Percentiles rank a stretch among this genome's conserved stretches.
These are phyloP conservation scores for Prasinococcaceae sp. DNA, from an alignment of 139 green algal species.

Conservation along the genomic window DNA sequence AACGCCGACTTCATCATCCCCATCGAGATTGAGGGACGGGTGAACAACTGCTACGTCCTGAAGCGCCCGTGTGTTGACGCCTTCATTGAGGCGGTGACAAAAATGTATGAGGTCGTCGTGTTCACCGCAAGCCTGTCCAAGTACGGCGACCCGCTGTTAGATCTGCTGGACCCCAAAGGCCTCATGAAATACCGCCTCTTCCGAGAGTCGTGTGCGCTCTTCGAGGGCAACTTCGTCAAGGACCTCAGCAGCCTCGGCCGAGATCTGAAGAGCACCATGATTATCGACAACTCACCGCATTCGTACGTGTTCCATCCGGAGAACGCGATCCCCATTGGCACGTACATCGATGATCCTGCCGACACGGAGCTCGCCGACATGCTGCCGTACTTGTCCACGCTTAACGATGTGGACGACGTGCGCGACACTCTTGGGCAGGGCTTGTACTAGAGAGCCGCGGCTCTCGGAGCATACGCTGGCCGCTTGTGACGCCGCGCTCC, in stretches of 20 bases:
- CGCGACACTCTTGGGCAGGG: too few relatives aligned
- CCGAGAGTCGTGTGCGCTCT: slow-evolving; percentile 74
- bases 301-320: slow-evolving; percentile 92
- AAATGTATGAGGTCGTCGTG: slow-evolving; percentile 66
- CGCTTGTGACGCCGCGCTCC: too few relatives aligned
- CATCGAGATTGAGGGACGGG: slow-evolving; percentile 65
- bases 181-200: slow-evolving; percentile 80
- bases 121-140: slow-evolving; percentile 85
- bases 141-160: slow-evolving; percentile 71
- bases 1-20: slow-evolving; percentile 83
- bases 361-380: slow-evolving; percentile 40
- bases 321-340: slow-evolving; percentile 82
- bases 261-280: slow-evolving; percentile 60
- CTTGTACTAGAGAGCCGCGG: too few relatives aligned
- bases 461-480: too few relatives aligned
- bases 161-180: slow-evolving; percentile 64
- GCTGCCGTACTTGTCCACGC: slow-evolving; percentile 7
- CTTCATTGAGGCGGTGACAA: slow-evolving; percentile 52
- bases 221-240: slow-evolving; percentile 80
- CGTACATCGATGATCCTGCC: slow-evolving; percentile 84
- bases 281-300: slow-evolving; percentile 95
- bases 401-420: slow-evolving; percentile 12
- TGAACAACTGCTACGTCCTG: slow-evolving; percentile 58
- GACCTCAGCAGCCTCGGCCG: slow-evolving; percentile 75
- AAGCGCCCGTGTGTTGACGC: slow-evolving; percentile 86